These are phyloP conservation scores for Cyphellophora europaea DNA, from an alignment of 2,329 filamentous ascomycete species.

Conservation along the genomic window DNA sequence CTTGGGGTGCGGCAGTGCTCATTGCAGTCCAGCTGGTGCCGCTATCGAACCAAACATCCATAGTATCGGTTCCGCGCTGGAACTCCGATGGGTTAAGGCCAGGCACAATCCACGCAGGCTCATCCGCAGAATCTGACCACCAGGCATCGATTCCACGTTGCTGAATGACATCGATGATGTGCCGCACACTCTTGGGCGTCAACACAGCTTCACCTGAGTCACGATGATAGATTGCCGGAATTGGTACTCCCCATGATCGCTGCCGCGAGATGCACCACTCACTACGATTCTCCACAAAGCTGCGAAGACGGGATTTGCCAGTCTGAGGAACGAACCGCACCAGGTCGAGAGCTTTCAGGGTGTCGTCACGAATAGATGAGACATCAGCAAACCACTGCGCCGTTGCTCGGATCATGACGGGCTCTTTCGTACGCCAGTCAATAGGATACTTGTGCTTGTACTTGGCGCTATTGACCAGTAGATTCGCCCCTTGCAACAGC, in stretches of 20 bases:
- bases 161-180: constrained; percentile 72
- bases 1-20: constrained; percentile 21
- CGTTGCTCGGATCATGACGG: constrained; percentile 83
- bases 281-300: constrained; percentile 76
- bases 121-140: constrained; percentile 76
- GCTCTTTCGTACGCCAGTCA: constrained; percentile 92
- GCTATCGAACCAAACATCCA: constrained; percentile 99
- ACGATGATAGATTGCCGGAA: constrained; percentile 73
- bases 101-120: constrained; percentile 66
- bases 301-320: constrained; percentile 66
- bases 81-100: constrained; percentile 42
- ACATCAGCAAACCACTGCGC: constrained; percentile 98
- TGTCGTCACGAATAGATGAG: constrained; percentile 65
- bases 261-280: constrained; percentile 99
- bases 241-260: constrained; percentile 91
- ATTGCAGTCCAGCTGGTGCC: constrained; percentile 78
- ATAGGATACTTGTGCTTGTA: constrained; percentile 93
- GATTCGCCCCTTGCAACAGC: constrained; percentile 49
- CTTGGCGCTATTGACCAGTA: constrained; percentile 60
- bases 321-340: constrained; percentile 72
- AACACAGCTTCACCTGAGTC: constrained; percentile 65
- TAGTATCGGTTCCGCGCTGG: constrained; percentile 76
- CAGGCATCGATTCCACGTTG: constrained; percentile 79
- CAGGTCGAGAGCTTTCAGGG: constrained; percentile 57
- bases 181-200: constrained; percentile 66